Base-by-base conservation (phyloP, 129 eudicot species). In the Heracleum sosnowskyi region DNA sequence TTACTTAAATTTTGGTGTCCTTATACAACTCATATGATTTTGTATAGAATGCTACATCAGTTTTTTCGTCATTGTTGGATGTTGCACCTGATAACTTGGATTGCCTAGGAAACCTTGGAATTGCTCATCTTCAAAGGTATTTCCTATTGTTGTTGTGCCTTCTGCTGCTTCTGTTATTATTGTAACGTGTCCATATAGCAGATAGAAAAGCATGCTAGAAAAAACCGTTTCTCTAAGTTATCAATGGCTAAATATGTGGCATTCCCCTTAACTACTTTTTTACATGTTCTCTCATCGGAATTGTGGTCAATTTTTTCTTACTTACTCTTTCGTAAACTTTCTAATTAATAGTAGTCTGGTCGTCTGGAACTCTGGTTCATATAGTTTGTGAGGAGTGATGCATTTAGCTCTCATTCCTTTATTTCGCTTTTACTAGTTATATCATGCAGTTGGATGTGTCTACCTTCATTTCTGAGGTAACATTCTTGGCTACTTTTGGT, bases 51-150 rank as follows among this genome's bases (percentile, higher is more conserved):
- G 97, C 99, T 78, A 86, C 92, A 85, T 88, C 96, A 74, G 91
- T 95, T 37, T 89, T 95, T 73, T 87, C 96, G n/a, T 87, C 91
- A 31, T 92, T 95, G 82, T 81, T 89, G 83, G 86, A 80, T 47
- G 74, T 87, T 84, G 87, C 84, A 49, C 99, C 99, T 75, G 89
- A 92, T 85, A 89, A 92, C 81, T 86, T 91, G 94, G 97, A 95
- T 88, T 92, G 94, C 85, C 92, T 95, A 41, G 96, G 89, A 72
- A 95, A 95, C 85, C 97, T 95, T 83, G 99, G 99, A 75, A 83
- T 90, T 83, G 96, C 99, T 76, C 87, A 92, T 81, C 94, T 95
- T 84, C 99, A 95, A 85, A 88, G 95, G 99, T 95, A 89, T 81
- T 81, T 39, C 39, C 36, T 31, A 16, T 66, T 31, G 0, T 31